Conservation (phyloP, 208 protist genomes). For the Perkinsela sp. region DNA sequence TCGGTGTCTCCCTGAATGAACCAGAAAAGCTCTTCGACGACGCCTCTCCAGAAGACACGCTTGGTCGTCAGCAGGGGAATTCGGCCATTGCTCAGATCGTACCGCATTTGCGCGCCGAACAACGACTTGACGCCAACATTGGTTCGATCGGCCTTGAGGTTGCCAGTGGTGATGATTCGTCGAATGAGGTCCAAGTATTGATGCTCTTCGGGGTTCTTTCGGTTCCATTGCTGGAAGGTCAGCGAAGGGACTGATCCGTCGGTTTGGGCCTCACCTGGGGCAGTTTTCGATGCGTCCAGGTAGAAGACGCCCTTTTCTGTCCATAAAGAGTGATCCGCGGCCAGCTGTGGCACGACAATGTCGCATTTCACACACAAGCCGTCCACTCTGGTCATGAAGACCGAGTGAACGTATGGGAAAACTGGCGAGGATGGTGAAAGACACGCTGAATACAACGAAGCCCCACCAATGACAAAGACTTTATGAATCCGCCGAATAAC, state of each 20-base stretch:
- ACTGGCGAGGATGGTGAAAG: conserved; percentile 5
- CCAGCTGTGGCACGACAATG: conserved; percentile 19
- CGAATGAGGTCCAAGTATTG: conserved; percentile 69
- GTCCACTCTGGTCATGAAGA: conserved; percentile 31
- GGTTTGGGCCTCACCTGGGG: conserved; percentile 4
- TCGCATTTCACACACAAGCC: conserved; percentile 11
- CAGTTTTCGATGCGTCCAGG: background rate
- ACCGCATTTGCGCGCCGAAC: conserved; percentile 89
- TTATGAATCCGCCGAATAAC: conserved; percentile 1
- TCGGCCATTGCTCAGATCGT: conserved; percentile 57
- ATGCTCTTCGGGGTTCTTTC: conserved; percentile 45
- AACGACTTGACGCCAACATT: conserved; percentile 72
- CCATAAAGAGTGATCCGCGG: background rate
- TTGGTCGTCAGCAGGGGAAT: conserved; percentile 93
- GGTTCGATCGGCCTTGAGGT: conserved; percentile 71
- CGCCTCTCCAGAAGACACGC: conserved; percentile 86
- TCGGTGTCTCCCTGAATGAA: conserved; percentile 83
- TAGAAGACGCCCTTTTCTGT: background rate
- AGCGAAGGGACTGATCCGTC: conserved; percentile 7
- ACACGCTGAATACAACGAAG: conserved; percentile 39
- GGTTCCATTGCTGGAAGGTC: conserved; percentile 30
- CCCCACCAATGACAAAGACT: conserved; percentile 74
- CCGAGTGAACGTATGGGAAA: conserved; percentile 13
- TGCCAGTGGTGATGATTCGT: conserved; percentile 30
- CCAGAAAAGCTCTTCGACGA: conserved; percentile 90